Evolutionary conservation across 2,329 filamentous ascomycete species (phyloP).

Genomic region (Botryotinia globosa): DNA sequence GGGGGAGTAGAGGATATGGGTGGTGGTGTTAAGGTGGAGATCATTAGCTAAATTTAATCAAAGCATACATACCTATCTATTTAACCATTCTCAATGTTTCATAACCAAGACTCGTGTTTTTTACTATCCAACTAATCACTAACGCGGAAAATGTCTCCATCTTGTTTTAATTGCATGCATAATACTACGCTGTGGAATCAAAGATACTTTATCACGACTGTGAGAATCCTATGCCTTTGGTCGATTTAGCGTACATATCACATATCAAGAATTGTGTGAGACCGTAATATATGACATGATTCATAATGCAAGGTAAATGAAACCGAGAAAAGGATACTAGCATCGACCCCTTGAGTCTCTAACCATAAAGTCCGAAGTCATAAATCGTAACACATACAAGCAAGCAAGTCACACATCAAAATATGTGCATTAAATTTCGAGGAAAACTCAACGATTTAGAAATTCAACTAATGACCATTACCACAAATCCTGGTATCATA

Average conservation of each 20-base stretch:
- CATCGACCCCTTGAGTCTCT: background rate
- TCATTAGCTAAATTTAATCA: background rate
- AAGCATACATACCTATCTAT: background rate
- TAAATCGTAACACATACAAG: background rate
- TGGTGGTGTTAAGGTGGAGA: background rate
- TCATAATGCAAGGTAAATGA: background rate
- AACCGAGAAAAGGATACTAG: background rate
- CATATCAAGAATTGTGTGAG: background rate
- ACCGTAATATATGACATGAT: background rate
- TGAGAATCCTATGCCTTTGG: background rate
- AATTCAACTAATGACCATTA: background rate
- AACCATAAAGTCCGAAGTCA: background rate
- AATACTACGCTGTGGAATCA: background rate
- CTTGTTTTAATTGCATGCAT: background rate
- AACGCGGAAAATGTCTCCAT: background rate
- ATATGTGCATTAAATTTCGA: background rate
- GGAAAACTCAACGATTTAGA: background rate
- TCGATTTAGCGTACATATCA: too few species aligned
- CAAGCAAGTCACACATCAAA: background rate
- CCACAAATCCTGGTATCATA: background rate
- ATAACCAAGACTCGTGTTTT: background rate
- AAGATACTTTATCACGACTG: background rate
- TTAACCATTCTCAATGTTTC: background rate
- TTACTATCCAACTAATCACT: background rate
- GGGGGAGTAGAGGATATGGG: too few species aligned